phyloP scores from a whole-genome alignment of 2,329 filamentous ascomycete species.

The Erysiphe pulchra region DNA sequence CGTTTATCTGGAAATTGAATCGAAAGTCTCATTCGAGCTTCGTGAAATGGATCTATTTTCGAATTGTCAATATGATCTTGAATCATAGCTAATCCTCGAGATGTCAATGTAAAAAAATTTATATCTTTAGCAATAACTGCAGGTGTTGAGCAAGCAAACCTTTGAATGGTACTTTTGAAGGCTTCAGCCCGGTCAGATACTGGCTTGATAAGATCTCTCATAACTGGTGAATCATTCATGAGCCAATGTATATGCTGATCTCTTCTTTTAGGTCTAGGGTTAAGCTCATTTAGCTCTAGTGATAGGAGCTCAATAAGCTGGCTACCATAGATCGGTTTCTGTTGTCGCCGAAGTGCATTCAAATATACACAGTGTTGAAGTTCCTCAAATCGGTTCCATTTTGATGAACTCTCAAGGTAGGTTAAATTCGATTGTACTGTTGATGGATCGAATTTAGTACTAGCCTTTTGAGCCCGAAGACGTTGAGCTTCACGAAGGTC shows the following conservation, averaged over 20 bases:
- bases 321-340: slow-evolving; percentile 57
- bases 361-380: slow-evolving; percentile 59
- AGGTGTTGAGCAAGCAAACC: slow-evolving; percentile 83
- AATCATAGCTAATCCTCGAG: slow-evolving; percentile 29
- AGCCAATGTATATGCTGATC: slow-evolving; percentile 48
- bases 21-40: slow-evolving; percentile 70
- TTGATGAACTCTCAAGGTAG: slow-evolving; percentile 44
- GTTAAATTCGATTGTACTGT: slow-evolving; percentile 43
- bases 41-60: slow-evolving; percentile 65
- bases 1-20: slow-evolving; percentile 95
- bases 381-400: slow-evolving; percentile 48
- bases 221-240: slow-evolving; percentile 36
- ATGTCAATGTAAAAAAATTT: slow-evolving; percentile 38
- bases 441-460: slow-evolving; percentile 32
- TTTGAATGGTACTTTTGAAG: slow-evolving; percentile 52
- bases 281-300: slow-evolving; percentile 30
- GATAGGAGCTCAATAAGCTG: slow-evolving; percentile 52
- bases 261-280: slow-evolving; percentile 32
- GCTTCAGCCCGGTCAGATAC: slow-evolving; percentile 45
- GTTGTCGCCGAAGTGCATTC: slow-evolving; percentile 57
- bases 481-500: slow-evolving; percentile 49
- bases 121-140: slow-evolving; percentile 64
- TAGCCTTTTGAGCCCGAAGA: slow-evolving; percentile 27
- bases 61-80: slow-evolving; percentile 29
- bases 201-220: slow-evolving; percentile 45